Evolutionary conservation across 1,139 yeast genomes (phyloP).

Genomic region (Debaryomycetaceae sp.): DNA sequence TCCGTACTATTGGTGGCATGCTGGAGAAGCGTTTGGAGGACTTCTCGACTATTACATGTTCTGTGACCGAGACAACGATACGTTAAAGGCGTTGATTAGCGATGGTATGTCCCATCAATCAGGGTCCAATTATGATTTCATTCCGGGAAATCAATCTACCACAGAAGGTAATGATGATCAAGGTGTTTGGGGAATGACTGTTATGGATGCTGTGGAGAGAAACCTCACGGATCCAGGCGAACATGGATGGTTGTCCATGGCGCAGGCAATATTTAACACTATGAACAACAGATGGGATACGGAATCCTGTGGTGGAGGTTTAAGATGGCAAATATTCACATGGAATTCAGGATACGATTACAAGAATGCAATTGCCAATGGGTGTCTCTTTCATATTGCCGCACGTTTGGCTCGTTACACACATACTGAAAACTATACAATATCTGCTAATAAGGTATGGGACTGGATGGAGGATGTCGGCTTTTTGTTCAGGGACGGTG

Average conservation of each 20-base stretch:
- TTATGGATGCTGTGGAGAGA: conserved; percentile 60
- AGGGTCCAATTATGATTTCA: conserved; percentile 50
- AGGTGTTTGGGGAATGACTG: conserved; percentile 65
- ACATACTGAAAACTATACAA: conserved; percentile 56
- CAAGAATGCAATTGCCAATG: conserved; percentile 77
- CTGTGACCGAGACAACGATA: conserved; percentile 42
- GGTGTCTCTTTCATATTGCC: conserved; percentile 71
- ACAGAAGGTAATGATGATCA: conserved; percentile 73
- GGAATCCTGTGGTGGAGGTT: conserved; percentile 64
- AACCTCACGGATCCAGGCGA: conserved; percentile 50
- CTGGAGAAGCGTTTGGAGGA: conserved; percentile 67
- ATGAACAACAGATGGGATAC: conserved; percentile 76
- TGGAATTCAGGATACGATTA: conserved; percentile 77
- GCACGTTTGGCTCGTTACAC: conserved; percentile 77
- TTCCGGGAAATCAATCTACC: conserved; percentile 57
- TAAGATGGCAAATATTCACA: conserved; percentile 82
- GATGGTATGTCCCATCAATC: conserved; percentile 50
- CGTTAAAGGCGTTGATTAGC: conserved; percentile 35
- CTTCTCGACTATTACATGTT: conserved; percentile 49
- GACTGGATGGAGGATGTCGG: conserved; percentile 61
- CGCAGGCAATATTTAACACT: conserved; percentile 74
- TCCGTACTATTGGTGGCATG: conserved; percentile 74
- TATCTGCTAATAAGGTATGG: conserved; percentile 65
- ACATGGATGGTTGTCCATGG: conserved; percentile 65
- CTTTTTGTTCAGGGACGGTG: conserved; percentile 38